A percentile compares a stretch with the other conserved stretches of the same genome.
Evolutionary conservation across 345 rosid genomes (phyloP).

Genomic region (Murraya koenigii): DNA sequence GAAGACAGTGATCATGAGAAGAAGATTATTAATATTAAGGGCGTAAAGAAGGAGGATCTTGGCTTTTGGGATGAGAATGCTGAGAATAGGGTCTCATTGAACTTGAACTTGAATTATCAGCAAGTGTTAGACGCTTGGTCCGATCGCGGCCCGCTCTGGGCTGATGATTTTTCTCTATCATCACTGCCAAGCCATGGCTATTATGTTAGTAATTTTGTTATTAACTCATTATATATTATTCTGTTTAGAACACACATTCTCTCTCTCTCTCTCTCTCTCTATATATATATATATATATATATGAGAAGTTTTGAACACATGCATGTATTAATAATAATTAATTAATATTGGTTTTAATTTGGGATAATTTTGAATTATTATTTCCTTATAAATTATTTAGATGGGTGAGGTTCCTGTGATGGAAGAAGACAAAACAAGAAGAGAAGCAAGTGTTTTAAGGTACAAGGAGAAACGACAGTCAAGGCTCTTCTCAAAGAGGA

Average conservation of each 20-base stretch:
- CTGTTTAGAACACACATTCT: neutral
- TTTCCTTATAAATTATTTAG: slow-evolving; percentile 17
- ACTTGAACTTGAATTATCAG: slow-evolving; percentile 72
- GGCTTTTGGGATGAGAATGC: slow-evolving; percentile 40
- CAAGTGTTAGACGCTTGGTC: slow-evolving; percentile 72
- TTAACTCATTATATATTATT: neutral
- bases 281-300: too few species aligned
- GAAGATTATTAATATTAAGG: neutral
- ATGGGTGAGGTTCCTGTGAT: slow-evolving; percentile 69
- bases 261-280: too few species aligned
- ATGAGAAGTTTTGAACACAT: neutral
- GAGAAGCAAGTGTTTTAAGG: slow-evolving; percentile 77
- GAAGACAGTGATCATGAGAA: neutral
- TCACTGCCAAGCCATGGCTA: slow-evolving; percentile 27
- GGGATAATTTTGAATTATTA: neutral
- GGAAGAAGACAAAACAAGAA: slow-evolving; percentile 63
- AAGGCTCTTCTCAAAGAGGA: slow-evolving; percentile 76
- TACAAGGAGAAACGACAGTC: slow-evolving; percentile 73
- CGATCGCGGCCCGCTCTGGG: slow-evolving; percentile 45
- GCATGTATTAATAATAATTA: neutral
- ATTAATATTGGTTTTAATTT: neutral
- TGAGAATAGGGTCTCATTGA: slow-evolving; percentile 36
- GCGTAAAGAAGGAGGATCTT: slow-evolving; percentile 31
- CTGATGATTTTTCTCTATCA: slow-evolving; percentile 33
- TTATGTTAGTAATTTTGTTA: slow-evolving; percentile 41